Percentiles rank a stretch among this genome's conserved stretches.
Evolutionary conservation across 345 rosid genomes (phyloP).

Genomic region (Euphorbia tirucalli): DNA sequence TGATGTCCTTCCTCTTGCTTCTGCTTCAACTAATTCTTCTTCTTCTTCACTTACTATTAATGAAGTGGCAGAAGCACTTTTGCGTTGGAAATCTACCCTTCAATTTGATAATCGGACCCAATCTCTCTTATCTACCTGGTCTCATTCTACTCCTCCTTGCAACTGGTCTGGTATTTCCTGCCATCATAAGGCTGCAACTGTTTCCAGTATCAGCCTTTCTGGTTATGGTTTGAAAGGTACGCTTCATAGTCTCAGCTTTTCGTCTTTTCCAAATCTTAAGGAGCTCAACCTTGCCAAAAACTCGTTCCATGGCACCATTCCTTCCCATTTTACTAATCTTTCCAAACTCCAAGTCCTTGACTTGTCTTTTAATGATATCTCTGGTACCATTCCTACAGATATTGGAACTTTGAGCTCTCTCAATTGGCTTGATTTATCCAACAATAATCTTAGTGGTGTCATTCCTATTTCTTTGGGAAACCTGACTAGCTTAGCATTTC

Average conservation of each 20-base stretch:
- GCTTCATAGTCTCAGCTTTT: neutral
- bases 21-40: too few relatives aligned
- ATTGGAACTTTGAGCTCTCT: neutral
- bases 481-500: neutral
- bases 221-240: conserved; percentile 18
- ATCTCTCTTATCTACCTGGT: neutral
- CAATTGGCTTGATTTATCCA: neutral
- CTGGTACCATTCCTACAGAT: neutral
- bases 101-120: too few relatives aligned
- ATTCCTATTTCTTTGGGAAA: neutral
- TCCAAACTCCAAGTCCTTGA: neutral
- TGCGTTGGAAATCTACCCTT: neutral
- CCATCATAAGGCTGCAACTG: neutral
- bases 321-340: neutral
- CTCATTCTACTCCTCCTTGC: neutral
- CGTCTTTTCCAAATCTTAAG: neutral
- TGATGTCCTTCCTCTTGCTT: too few relatives aligned
- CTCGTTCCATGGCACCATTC: neutral
- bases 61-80: neutral
- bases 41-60: neutral
- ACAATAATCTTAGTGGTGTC: neutral
- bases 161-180: neutral
- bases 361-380: neutral
- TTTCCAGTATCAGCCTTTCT: neutral
- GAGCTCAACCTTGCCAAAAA: neutral